A percentile compares a stretch with the other conserved stretches of the same genome.
These are phyloP conservation scores for Corynespora cassiicola DNA, from an alignment of 2,329 filamentous ascomycete species.

Conservation along the genomic window DNA sequence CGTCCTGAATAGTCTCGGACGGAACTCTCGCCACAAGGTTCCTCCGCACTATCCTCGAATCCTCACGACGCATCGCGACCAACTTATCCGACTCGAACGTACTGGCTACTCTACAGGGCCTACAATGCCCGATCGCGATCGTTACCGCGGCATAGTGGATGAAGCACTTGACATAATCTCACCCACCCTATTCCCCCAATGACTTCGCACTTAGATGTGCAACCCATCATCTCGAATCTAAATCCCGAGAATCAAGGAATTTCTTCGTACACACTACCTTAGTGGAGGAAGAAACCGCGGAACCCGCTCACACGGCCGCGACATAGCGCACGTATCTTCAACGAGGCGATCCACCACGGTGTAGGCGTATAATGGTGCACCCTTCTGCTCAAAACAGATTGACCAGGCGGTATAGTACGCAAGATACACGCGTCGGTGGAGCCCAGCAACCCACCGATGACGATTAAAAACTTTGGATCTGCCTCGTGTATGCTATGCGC, in stretches of 20 bases:
- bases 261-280: constrained; percentile 56
- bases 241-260: constrained; percentile 65
- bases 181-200: constrained; percentile 22
- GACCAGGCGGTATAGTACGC: constrained; percentile 50
- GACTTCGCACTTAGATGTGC: too few relatives aligned
- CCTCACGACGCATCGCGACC: constrained; percentile 61
- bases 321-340: too few relatives aligned
- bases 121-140: constrained; percentile 66
- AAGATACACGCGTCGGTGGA: constrained; percentile 59
- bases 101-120: constrained; percentile 66
- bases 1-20: too few relatives aligned
- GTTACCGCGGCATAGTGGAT: constrained; percentile 59
- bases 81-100: constrained; percentile 57
- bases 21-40: constrained; percentile 46
- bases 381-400: constrained; percentile 50
- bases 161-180: constrained; percentile 55
- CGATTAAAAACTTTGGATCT: constrained; percentile 58
- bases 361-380: constrained; percentile 65
- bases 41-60: constrained; percentile 47
- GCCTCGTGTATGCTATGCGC: constrained; percentile 57
- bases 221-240: constrained; percentile 50
- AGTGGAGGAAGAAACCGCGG: constrained; percentile 60
- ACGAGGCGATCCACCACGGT: constrained; percentile 54
- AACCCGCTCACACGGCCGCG: too few relatives aligned
- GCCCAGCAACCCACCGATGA: constrained; percentile 60